These are phyloP conservation scores for Spathaspora boniae DNA, from an alignment of 805 yeast species.

Conservation along the genomic window DNA sequence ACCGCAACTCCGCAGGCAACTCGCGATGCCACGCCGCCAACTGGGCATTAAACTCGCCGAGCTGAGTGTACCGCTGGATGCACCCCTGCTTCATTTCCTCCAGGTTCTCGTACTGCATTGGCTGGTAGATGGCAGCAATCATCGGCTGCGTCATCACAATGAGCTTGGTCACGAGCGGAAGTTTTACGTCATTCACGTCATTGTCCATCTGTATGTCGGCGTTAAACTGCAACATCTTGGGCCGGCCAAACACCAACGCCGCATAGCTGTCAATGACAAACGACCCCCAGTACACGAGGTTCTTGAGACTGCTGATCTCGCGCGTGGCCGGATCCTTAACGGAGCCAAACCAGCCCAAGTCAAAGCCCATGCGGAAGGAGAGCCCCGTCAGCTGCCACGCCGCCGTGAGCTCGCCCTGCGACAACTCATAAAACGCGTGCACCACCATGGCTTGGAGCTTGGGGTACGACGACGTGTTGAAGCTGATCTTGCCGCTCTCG, in stretches of 20 bases:
- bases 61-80: conserved; percentile 1
- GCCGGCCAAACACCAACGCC: conserved; percentile 4
- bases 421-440: conserved; percentile 4
- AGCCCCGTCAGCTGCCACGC: conserved; percentile 7
- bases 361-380: conserved; percentile 8
- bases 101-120: conserved; percentile 4
- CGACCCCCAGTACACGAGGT: conserved; percentile 5
- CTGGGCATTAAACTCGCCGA: conserved; percentile 1
- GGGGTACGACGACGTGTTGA: conserved; percentile 3
- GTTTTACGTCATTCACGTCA: conserved; percentile 1
- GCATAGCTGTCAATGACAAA: conserved; percentile 4
- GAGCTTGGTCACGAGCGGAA: background rate
- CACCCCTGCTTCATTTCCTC: conserved; percentile 5
- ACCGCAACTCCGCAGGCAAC: background rate
- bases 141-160: conserved; percentile 3
- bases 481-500: background rate
- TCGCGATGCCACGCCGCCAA: conserved; percentile 2
- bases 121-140: conserved; percentile 5
- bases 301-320: conserved; percentile 2
- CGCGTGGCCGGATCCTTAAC: background rate
- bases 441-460: conserved; percentile 1
- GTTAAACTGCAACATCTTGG: conserved; percentile 4
- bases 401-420: conserved; percentile 5
- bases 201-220: background rate
- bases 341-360: conserved; percentile 5